These are phyloP conservation scores for Colletotrichum sp. DNA, from an alignment of 2,329 filamentous ascomycete genomes.

Conservation along the genomic window DNA sequence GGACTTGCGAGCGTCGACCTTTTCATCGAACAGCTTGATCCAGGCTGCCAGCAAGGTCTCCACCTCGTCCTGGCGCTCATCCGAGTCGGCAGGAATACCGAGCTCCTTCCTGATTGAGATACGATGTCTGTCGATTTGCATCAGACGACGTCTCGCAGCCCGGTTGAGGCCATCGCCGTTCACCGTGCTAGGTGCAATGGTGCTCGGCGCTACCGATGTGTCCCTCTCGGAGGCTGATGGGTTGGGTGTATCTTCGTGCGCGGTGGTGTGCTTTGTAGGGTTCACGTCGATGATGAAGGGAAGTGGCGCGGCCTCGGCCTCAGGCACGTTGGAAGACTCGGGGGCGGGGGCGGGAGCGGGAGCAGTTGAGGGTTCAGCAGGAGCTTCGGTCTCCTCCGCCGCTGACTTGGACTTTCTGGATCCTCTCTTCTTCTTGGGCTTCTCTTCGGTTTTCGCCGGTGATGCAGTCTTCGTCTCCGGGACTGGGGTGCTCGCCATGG, in stretches of 20 bases:
- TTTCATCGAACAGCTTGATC: slow-evolving; percentile 9
- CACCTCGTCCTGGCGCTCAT: slow-evolving; percentile 13
- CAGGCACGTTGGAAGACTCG: not conserved
- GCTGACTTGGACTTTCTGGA: not conserved
- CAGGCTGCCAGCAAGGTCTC: slow-evolving; percentile 6
- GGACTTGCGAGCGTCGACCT: not conserved
- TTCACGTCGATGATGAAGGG: slow-evolving; percentile 10
- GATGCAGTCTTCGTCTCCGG: slow-evolving; percentile 1
- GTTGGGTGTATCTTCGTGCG: not conserved
- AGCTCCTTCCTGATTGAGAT: slow-evolving; percentile 9
- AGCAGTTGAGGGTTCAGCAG: not conserved
- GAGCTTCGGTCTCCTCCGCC: slow-evolving; percentile 3
- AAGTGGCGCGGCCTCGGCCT: not conserved
- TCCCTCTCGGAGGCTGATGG: not conserved
- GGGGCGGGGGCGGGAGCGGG: not conserved
- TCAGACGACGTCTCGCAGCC: slow-evolving; percentile 15
- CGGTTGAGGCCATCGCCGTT: slow-evolving; percentile 18
- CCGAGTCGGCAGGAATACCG: slow-evolving; percentile 7
- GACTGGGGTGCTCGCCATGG: slow-evolving; percentile 12
- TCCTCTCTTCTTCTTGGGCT: slow-evolving; percentile 8
- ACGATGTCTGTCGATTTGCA: slow-evolving; percentile 14
- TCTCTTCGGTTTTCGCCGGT: slow-evolving; percentile 15
- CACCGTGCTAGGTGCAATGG: not conserved
- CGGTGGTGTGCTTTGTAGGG: not conserved
- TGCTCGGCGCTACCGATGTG: slow-evolving; percentile 10